phyloP scores from a whole-genome alignment of 345 rosid genomes.

The Clausena lansium region DNA sequence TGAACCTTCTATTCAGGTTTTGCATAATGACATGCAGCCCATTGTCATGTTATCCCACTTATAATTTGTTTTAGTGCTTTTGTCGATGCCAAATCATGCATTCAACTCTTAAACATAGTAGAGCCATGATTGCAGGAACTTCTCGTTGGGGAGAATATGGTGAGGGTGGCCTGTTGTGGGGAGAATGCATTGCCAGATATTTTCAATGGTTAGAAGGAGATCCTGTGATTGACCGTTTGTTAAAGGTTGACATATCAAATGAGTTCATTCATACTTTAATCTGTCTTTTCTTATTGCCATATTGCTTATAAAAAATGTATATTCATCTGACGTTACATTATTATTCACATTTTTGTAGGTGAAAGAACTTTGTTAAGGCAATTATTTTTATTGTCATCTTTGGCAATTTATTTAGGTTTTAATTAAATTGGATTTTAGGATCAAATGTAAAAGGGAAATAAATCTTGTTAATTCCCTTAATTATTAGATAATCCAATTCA shows the following conservation, averaged over 20 bases:
- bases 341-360: constrained; percentile 47
- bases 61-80: background rate
- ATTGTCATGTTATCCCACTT: background rate
- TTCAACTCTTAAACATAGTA: constrained; percentile 4
- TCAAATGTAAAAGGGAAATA: no score
- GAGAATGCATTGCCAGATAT: constrained; percentile 71
- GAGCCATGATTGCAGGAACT: constrained; percentile 54
- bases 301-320: background rate
- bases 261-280: constrained; percentile 9
- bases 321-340: background rate
- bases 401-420: no score
- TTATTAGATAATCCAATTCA: no score
- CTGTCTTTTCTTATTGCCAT: background rate
- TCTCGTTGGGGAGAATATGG: constrained; percentile 97
- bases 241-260: constrained; percentile 43
- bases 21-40: background rate
- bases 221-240: constrained; percentile 59
- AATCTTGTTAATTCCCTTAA: no score
- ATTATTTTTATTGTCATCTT: no score
- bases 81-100: background rate
- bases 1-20: background rate
- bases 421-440: no score
- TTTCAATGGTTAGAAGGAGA: constrained; percentile 93
- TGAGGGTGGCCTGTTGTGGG: constrained; percentile 94
- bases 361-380: no score